Evolutionary conservation across 495 filamentous ascomycete species (phyloP).

Genomic region (Chlorociboria aeruginascens): DNA sequence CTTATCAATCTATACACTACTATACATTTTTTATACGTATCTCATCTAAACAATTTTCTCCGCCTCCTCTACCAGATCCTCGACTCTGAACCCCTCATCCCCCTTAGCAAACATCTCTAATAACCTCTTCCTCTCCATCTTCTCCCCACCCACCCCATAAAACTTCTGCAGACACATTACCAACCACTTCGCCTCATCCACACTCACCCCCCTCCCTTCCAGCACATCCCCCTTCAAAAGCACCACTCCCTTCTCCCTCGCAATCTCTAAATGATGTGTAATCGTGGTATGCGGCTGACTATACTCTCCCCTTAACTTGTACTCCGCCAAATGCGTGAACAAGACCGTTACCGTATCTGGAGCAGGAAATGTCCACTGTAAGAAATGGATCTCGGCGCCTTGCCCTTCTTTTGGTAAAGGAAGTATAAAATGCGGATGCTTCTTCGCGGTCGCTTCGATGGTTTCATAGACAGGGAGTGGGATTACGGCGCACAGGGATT

Average conservation of each 20-base stretch:
- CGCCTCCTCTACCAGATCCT: slow-evolving; percentile 73
- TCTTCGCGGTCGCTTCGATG: slow-evolving; percentile 54
- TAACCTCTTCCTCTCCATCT: slow-evolving; percentile 45
- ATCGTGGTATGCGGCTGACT: slow-evolving; percentile 85
- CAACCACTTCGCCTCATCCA: slow-evolving; percentile 74
- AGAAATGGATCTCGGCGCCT: slow-evolving; percentile 74
- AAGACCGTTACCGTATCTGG: slow-evolving; percentile 66
- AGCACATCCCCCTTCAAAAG: slow-evolving; percentile 73
- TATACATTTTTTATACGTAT: too few species aligned
- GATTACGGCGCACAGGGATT: slow-evolving; percentile 72
- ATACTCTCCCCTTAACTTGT: slow-evolving; percentile 80
- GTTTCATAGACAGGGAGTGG: slow-evolving; percentile 55
- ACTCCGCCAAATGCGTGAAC: slow-evolving; percentile 87
- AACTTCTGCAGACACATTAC: slow-evolving; percentile 94
- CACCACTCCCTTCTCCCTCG: slow-evolving; percentile 59
- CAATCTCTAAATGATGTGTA: slow-evolving; percentile 77
- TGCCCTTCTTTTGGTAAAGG: slow-evolving; percentile 62
- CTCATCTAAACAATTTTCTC: slow-evolving; percentile 51
- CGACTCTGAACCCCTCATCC: slow-evolving; percentile 66
- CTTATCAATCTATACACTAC: too few species aligned
- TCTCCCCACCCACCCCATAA: slow-evolving; percentile 51
- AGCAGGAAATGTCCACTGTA: slow-evolving; percentile 61
- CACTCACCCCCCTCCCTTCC: slow-evolving; percentile 62
- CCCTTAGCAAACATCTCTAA: slow-evolving; percentile 73
- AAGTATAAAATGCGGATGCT: slow-evolving; percentile 79